Conservation (phyloP, 129 eudicot genomes). For the Smallanthus sonchifolius region DNA sequence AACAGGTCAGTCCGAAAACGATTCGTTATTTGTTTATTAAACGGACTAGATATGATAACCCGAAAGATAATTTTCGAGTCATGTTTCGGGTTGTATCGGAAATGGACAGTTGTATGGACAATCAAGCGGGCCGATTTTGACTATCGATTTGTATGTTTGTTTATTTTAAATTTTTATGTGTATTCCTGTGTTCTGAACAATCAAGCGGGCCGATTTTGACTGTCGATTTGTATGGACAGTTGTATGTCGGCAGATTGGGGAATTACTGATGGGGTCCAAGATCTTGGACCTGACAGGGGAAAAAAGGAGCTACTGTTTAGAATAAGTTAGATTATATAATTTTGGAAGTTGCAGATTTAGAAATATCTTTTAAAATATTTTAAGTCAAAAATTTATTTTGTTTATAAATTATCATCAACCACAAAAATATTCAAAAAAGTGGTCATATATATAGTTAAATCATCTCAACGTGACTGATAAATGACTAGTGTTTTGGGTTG, state of each 20-base stretch:
- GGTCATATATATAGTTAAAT: not conserved
- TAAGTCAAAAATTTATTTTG: not conserved
- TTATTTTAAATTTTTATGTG: too few relatives aligned
- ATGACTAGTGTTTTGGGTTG: not conserved
- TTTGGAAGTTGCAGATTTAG: not conserved
- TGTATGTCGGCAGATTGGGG: conserved; percentile 24
- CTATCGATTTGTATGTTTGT: conserved; percentile 2
- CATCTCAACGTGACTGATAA: not conserved
- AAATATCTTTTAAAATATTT: not conserved
- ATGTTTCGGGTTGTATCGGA: not conserved
- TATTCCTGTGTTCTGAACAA: too few relatives aligned
- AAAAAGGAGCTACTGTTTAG: not conserved
- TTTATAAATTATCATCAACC: not conserved
- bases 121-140: conserved; percentile 1
- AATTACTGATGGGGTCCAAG: conserved; percentile 1
- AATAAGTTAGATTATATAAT: not conserved
- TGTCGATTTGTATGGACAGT: not conserved
- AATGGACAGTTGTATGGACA: too few relatives aligned
- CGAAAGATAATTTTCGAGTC: too few relatives aligned
- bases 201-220: conserved; percentile 3
- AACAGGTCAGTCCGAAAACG: too few relatives aligned
- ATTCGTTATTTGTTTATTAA: too few relatives aligned
- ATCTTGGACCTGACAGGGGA: not conserved
- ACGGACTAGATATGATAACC: too few relatives aligned
- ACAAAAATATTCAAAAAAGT: not conserved